Evolutionary conservation across 441 rosid genomes (phyloP).

Genomic region (Erodium trifolium): DNA sequence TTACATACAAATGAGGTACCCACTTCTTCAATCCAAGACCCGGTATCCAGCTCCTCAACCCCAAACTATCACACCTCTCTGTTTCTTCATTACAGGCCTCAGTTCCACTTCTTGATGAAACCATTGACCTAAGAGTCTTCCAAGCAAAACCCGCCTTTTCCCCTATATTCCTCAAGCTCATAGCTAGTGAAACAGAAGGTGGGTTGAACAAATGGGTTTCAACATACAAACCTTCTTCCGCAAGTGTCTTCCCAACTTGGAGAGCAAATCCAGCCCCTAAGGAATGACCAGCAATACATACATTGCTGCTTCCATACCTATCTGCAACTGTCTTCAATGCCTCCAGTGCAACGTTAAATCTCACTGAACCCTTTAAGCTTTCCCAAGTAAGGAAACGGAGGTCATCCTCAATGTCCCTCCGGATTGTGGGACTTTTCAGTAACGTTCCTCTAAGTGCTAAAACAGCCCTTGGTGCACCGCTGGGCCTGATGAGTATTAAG

Average conservation of each 20-base stretch:
- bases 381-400: constrained; percentile 94
- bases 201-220: constrained; percentile 90
- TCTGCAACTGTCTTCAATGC: constrained; percentile 49
- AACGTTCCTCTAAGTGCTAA: constrained; percentile 76
- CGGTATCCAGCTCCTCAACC: constrained; percentile 61
- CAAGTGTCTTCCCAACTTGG: constrained; percentile 87
- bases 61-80: constrained; percentile 24
- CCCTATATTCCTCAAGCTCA: constrained; percentile 71
- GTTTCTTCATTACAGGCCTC: constrained; percentile 19
- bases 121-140: constrained; percentile 63
- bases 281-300: constrained; percentile 80
- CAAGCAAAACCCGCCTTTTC: constrained; percentile 70
- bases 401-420: constrained; percentile 80
- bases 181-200: constrained; percentile 72
- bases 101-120: constrained; percentile 43
- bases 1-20: constrained; percentile 85
- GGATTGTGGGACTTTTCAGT: constrained; percentile 65
- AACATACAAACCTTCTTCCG: constrained; percentile 57
- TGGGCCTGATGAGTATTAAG: constrained; percentile 64
- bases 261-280: constrained; percentile 89
- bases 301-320: constrained; percentile 65
- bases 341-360: constrained; percentile 59
- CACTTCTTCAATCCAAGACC: constrained; percentile 31
- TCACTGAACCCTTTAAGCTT: constrained; percentile 80
- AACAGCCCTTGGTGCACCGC: constrained; percentile 84